These are phyloP conservation scores for Spizellomyces punctatus DNA, from an alignment of 192 early-diverging fungal genomes.

Conservation along the genomic window DNA sequence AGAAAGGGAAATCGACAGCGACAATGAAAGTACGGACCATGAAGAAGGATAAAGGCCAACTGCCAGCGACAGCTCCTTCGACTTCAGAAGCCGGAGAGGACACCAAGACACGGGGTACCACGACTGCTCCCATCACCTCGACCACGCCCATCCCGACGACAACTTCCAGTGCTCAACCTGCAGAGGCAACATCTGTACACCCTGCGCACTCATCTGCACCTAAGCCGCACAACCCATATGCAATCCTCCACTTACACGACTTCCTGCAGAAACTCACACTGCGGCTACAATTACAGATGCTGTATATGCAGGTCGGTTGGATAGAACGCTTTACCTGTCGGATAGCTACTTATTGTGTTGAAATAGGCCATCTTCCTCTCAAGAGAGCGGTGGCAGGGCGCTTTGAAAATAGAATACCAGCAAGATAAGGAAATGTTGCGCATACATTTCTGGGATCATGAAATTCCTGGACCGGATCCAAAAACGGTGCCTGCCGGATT, in stretches of 20 bases:
- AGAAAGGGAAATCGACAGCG: not conserved
- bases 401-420: slow-evolving; percentile 11
- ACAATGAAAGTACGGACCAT: not conserved
- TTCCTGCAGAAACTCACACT: slow-evolving; percentile 12
- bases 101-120: no score
- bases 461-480: slow-evolving; percentile 26
- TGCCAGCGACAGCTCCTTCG: not conserved
- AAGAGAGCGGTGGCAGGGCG: slow-evolving; percentile 7
- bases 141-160: no score
- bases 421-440: not conserved
- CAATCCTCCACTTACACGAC: slow-evolving; percentile 19
- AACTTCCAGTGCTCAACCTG: no score
- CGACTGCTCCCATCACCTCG: no score
- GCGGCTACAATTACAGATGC: slow-evolving; percentile 7
- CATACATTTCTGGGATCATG: slow-evolving; percentile 8
- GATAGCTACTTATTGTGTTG: no score
- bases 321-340: no score
- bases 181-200: no score
- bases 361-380: slow-evolving; percentile 10
- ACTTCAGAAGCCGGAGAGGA: not conserved
- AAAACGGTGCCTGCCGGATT: slow-evolving; percentile 26
- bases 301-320: slow-evolving; percentile 7
- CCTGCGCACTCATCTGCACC: no score
- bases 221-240: slow-evolving; percentile 11
- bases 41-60: slow-evolving; percentile 11